phyloP scores from a whole-genome alignment of 805 yeast genomes.

The Candida adriatica region DNA sequence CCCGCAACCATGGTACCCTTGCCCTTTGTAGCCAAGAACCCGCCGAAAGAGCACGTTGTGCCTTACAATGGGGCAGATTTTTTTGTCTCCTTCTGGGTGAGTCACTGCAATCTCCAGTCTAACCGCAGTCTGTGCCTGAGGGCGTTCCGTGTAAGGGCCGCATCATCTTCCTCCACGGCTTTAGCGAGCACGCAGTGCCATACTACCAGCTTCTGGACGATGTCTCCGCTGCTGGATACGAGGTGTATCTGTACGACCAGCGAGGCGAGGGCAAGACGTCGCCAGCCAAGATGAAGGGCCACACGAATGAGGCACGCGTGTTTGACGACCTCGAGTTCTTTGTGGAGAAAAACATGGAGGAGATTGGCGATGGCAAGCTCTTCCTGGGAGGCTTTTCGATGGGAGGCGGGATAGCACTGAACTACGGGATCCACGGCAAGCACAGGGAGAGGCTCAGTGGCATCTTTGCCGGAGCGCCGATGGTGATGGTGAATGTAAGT shows the following conservation, averaged over 20 bases:
- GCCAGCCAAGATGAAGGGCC: constrained; percentile 45
- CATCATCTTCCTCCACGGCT: constrained; percentile 63
- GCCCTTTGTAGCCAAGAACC: too few relatives aligned
- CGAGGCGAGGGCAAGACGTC: constrained; percentile 70
- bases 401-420: constrained; percentile 73
- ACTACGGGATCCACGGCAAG: constrained; percentile 54
- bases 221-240: constrained; percentile 48
- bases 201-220: constrained; percentile 50
- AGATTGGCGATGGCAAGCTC: constrained; percentile 28
- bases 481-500: constrained; percentile 39
- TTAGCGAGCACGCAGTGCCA: constrained; percentile 47
- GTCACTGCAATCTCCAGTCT: too few relatives aligned
- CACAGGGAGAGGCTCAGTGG: constrained; percentile 39
- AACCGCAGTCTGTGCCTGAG: constrained; percentile 24
- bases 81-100: too few relatives aligned
- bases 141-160: constrained; percentile 39
- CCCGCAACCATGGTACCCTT: too few relatives aligned
- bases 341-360: constrained; percentile 36
- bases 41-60: too few relatives aligned
- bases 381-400: constrained; percentile 65
- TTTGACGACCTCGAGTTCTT: constrained; percentile 57
- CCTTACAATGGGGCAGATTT: too few relatives aligned
- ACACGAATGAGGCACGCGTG: constrained; percentile 47
- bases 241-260: constrained; percentile 64
- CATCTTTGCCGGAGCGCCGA: constrained; percentile 51